Evolutionary conservation across 2,329 filamentous ascomycete species (phyloP).

Genomic region (Periconia digitata): DNA sequence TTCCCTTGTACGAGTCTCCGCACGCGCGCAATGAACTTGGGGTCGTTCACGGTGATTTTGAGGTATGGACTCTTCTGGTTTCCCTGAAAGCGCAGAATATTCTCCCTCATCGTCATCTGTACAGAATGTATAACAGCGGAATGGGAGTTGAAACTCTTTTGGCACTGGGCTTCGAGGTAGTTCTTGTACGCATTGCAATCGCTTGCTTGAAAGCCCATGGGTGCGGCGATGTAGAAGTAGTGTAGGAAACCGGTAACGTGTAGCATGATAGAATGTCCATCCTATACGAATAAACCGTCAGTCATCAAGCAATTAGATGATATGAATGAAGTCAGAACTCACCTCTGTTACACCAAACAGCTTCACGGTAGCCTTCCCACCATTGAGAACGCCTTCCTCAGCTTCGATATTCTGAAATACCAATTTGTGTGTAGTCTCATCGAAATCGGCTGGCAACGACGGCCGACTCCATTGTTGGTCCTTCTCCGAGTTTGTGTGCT

Average conservation of each 20-base stretch:
- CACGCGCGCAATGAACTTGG: constrained; percentile 77
- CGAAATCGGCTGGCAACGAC: constrained; percentile 57
- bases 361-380: constrained; percentile 78
- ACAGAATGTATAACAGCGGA: constrained; percentile 78
- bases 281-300: constrained; percentile 35
- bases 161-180: constrained; percentile 78
- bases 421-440: constrained; percentile 68
- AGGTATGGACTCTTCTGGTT: constrained; percentile 90
- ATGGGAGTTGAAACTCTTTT: constrained; percentile 55
- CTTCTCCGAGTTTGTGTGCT: constrained; percentile 84
- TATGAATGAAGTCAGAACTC: constrained; percentile 14
- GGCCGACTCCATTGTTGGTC: constrained; percentile 89
- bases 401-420: constrained; percentile 94
- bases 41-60: constrained; percentile 90
- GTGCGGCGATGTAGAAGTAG: constrained; percentile 91
- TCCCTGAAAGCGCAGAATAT: constrained; percentile 91
- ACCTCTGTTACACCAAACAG: constrained; percentile 90
- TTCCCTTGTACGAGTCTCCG: constrained; percentile 74
- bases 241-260: constrained; percentile 96
- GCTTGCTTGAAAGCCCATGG: constrained; percentile 73
- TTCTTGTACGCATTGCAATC: constrained; percentile 78
- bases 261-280: constrained; percentile 86
- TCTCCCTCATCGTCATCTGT: constrained; percentile 80
- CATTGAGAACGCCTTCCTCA: constrained; percentile 81
- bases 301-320: constrained; percentile 12